Base-by-base conservation (phyloP, 768 basidiomycete genomes). In the Calocera viscosa region DNA sequence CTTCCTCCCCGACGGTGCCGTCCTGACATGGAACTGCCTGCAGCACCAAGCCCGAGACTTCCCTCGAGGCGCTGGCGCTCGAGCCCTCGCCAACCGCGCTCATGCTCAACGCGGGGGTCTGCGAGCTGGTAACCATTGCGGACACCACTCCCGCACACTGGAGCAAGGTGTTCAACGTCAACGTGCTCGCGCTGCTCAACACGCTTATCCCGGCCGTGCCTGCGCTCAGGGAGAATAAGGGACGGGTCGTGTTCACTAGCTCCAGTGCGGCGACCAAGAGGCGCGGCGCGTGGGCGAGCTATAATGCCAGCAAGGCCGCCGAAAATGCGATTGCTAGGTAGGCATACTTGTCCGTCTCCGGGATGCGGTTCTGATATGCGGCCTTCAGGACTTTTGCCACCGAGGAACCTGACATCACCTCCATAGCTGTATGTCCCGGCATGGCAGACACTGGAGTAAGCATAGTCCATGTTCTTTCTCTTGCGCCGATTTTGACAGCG, bases 281-380 rank as follows among this genome's bases (percentile, higher is more conserved):
- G 17, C 81, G 75, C 0, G 75, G 83, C 8, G 87, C 84, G 2
- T 95, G 90, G 91, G 91, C 84, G 0, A 83, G 89, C 0, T 92
- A 91, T 75, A 89, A 83, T 69, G 88, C 93, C 14, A 80, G 83
- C 67, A 94, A 97, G 75, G 92, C 94, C 0, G 92, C 91, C 0
- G 81, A 92, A 85, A 96, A 94, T 75, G 88, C 87, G 24, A 78
- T 96, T 49, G 86, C 84, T 78, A 83, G 89, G 90, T 87, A 33
- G 41, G 66, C 22, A 10, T 67, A 28, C 30, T 26, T 22, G 17
- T n/a, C 11, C 22, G 49, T n/a, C 49, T 14, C 24, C 14, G 8
- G 24, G 49, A 24, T 16, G 49, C 8, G 14, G 49, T 49, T 14
- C 49, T 49, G 49, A 49, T 14, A 16, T 8, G 24, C 8, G 30